Evolutionary conservation across 2,329 filamentous ascomycete genomes (phyloP), one percentile per base, ranked within the genome.

Genomic region (Coleophoma eucalyptorum): DNA sequence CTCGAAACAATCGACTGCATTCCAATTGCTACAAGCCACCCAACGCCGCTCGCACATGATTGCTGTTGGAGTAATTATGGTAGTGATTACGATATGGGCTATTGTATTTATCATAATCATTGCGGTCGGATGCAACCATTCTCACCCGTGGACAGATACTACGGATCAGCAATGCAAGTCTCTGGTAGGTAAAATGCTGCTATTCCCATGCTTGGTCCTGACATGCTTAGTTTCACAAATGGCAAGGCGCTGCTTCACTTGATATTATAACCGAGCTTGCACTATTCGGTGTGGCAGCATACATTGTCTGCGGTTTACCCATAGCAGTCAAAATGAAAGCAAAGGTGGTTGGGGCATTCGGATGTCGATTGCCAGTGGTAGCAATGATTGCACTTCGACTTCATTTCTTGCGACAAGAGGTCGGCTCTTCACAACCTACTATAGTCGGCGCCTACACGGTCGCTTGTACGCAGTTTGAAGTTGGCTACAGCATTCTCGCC

Each of bases 21-120:
- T 71, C 15, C 68, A 77, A 11, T 70, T 74, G 48, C 61, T 73
- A 18, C 72, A 73, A 5, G 62, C 77, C 15, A 73, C 73, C 3
- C 72, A 72, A 6, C 66, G 72, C 26, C 68, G 67, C 46, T 56
- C 55, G 5, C 74, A 77, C 56, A 65, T 65, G 11, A 48, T 63
- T 13, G 61, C 65, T 3, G 66, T 70, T 4, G 67, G 65, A 55
- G 56, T 55, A 1, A 67, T 69, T 10, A 58, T 76, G 2, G 64
- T 49, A 4, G 53, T 64, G 0, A 69, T 69, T 13, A 68, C 67
- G 2, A 53, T 66, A 16, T 71, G 72, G 59, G 54, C 68, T 10
- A 55, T 74, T 13, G 58, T 68, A 10, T 72, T 72, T 1, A 50
- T 74, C 13, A 59, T 76, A 20, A 61, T 72, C 3, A 57, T 74